These are phyloP conservation scores for Colletotrichum orchidophilum DNA, from an alignment of 2,329 filamentous ascomycete genomes.

Conservation along the genomic window DNA sequence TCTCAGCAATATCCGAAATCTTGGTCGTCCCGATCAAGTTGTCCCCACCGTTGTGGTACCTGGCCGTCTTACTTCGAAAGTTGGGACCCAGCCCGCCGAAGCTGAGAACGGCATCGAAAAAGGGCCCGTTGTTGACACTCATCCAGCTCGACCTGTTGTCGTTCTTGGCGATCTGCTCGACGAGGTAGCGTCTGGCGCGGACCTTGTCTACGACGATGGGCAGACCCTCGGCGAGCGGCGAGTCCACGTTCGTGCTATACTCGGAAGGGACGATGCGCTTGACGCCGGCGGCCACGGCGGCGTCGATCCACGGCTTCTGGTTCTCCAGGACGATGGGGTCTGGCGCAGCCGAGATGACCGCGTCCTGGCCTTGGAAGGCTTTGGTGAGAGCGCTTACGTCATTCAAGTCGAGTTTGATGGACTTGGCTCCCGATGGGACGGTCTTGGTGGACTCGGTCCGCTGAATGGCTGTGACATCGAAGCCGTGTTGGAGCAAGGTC, in stretches of 20 bases:
- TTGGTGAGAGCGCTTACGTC: constrained; percentile 54
- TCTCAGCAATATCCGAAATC: constrained; percentile 54
- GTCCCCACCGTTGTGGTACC: constrained; percentile 60
- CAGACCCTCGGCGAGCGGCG: constrained; percentile 30
- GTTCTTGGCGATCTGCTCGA: constrained; percentile 19
- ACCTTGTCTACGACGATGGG: constrained; percentile 37
- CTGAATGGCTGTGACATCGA: constrained; percentile 48
- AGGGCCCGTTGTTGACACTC: constrained; percentile 52
- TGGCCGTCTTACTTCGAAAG: constrained; percentile 40
- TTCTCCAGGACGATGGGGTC: constrained; percentile 46
- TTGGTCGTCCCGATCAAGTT: constrained; percentile 56
- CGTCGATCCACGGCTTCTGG: constrained; percentile 61
- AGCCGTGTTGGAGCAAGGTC: constrained; percentile 41
- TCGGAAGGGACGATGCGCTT: constrained; percentile 64
- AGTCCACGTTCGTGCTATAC: constrained; percentile 48
- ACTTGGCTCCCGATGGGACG: constrained; percentile 41
- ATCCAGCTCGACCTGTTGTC: constrained; percentile 41
- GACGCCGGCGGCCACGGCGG: constrained; percentile 61
- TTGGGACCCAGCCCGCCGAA: constrained; percentile 31
- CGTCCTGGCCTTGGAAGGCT: constrained; percentile 65
- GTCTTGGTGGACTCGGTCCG: constrained; percentile 51
- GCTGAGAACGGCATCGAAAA: constrained; percentile 41
- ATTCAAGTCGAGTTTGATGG: constrained; percentile 47
- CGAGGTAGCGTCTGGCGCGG: constrained; percentile 23
- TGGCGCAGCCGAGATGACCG: constrained; percentile 58